Percentiles rank a stretch among this genome's conserved stretches.
These are phyloP conservation scores for Kodamaea suecica DNA, from an alignment of 1,139 yeast genomes.

Conservation along the genomic window DNA sequence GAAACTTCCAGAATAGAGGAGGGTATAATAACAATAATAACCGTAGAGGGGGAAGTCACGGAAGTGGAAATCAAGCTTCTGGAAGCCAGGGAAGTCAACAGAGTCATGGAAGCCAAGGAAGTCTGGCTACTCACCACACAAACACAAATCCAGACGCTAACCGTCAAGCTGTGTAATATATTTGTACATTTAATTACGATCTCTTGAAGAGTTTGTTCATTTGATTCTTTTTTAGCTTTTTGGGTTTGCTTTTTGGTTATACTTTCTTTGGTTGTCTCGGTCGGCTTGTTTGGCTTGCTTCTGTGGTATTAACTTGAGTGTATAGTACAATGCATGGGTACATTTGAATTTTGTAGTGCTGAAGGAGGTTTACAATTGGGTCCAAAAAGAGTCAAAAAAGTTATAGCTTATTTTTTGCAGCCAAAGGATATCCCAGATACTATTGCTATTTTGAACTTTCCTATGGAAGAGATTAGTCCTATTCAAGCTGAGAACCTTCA, in stretches of 20 bases:
- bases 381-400: too few species aligned
- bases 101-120: slow-evolving; percentile 3
- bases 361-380: slow-evolving; percentile 10
- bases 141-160: slow-evolving; percentile 10
- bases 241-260: not conserved
- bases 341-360: slow-evolving; percentile 4
- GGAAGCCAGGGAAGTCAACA: slow-evolving; percentile 3
- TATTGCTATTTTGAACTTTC: too few species aligned
- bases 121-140: slow-evolving; percentile 2
- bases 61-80: not conserved
- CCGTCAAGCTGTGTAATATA: slow-evolving; percentile 14
- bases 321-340: slow-evolving; percentile 11
- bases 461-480: too few species aligned
- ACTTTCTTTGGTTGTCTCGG: not conserved
- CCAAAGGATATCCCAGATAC: too few species aligned
- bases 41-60: slow-evolving; percentile 12
- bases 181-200: not conserved
- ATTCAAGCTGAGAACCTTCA: too few species aligned
- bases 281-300: not conserved
- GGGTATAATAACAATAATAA: slow-evolving; percentile 11
- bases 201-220: not conserved
- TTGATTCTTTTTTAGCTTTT: too few species aligned
- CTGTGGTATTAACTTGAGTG: slow-evolving; percentile 9
- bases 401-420: too few species aligned
- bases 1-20: slow-evolving; percentile 12